A percentile compares a stretch with the other conserved stretches of the same genome.
These are phyloP conservation scores for Paramecium octaurelia DNA, from an alignment of 73 alveolate genomes.

Conservation along the genomic window DNA sequence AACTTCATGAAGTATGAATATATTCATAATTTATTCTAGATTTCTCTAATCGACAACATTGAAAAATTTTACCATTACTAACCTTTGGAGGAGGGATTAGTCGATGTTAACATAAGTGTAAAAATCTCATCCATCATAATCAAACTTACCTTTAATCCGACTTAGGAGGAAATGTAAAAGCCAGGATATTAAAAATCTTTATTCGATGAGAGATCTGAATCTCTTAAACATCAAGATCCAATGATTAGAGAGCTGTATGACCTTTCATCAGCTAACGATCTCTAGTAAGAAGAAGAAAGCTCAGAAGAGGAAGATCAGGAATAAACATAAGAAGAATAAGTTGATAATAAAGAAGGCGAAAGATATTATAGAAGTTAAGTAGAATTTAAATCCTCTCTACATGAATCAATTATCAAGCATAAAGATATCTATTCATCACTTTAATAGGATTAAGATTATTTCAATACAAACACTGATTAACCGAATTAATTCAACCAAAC, in stretches of 20 bases:
- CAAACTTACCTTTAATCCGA: background rate
- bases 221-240: background rate
- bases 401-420: background rate
- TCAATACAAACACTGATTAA: background rate
- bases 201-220: background rate
- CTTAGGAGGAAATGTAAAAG: background rate
- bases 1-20: background rate
- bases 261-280: background rate
- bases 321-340: background rate
- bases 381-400: background rate
- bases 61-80: background rate
- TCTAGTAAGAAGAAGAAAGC: background rate
- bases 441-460: background rate
- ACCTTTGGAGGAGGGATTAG: conserved; percentile 12
- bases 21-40: background rate
- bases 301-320: background rate
- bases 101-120: background rate
- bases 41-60: background rate
- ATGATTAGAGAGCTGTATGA: background rate
- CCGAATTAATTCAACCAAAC: too few relatives aligned
- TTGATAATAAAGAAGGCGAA: background rate
- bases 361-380: background rate
- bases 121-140: background rate
- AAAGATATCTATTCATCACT: background rate
- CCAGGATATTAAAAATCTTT: background rate